phyloP scores from a whole-genome alignment of 2,329 filamentous ascomycete genomes.

The Clarireedia hainanense region DNA sequence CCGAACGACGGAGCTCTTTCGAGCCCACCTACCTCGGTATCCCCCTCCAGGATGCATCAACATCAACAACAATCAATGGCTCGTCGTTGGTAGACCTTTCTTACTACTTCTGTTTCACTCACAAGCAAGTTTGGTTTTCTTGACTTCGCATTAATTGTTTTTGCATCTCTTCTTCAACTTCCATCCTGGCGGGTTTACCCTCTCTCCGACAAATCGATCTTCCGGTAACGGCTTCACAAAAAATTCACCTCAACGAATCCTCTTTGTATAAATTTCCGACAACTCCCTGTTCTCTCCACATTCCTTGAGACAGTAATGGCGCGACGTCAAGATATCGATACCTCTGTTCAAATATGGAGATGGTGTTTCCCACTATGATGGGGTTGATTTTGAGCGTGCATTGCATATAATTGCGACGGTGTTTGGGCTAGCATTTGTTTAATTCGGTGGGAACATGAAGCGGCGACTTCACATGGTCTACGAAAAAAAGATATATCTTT shows the following conservation, averaged over 20 bases:
- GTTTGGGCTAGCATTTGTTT: conserved; percentile 29
- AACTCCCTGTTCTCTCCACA: conserved; percentile 16
- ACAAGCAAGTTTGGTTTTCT: conserved; percentile 17
- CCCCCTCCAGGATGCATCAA: conserved; percentile 51
- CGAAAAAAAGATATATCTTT: conserved; percentile 26
- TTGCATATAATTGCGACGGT: conserved; percentile 28
- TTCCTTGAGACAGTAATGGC: conserved; percentile 28
- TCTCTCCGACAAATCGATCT: conserved; percentile 27
- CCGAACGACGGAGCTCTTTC: conserved; percentile 80
- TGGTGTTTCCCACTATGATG: conserved; percentile 23
- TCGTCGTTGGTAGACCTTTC: conserved; percentile 26
- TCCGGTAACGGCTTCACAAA: conserved; percentile 21
- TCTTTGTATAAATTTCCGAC: conserved; percentile 28
- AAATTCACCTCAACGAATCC: conserved; percentile 26
- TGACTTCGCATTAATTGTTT: conserved; percentile 26
- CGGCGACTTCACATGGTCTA: conserved; percentile 29
- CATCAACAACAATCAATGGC: conserved; percentile 11
- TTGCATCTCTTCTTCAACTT: conserved; percentile 22
- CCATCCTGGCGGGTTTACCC: conserved; percentile 26
- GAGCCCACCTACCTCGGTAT: conserved; percentile 72
- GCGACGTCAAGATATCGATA: conserved; percentile 29
- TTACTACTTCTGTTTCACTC: conserved; percentile 15
- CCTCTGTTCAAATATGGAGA: conserved; percentile 26
- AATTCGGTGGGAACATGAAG: conserved; percentile 25
- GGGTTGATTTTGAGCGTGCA: conserved; percentile 29